A percentile compares a stretch with the other conserved stretches of the same genome.
Conservation (phyloP, 352 stramenopile species). For the Pythium apleroticum region DNA sequence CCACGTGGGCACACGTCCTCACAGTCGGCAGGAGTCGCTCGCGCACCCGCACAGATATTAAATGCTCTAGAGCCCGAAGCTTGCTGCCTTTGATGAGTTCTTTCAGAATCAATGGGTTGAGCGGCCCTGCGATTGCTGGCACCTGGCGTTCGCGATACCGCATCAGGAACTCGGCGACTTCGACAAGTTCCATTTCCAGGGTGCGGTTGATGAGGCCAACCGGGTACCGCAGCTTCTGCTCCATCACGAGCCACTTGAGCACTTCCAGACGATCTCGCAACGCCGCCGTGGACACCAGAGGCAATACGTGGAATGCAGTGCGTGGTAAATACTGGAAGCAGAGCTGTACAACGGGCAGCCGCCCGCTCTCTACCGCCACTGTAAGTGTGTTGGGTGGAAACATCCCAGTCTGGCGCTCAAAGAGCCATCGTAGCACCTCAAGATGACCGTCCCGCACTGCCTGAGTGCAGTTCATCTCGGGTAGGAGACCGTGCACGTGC, state of each 20-base stretch:
- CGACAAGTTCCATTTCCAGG: background rate
- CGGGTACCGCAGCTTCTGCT: slow-evolving; percentile 3
- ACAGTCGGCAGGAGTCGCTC: background rate
- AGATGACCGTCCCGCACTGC: slow-evolving; percentile 5
- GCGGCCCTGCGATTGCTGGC: background rate
- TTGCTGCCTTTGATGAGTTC: slow-evolving; percentile 10
- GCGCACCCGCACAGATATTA: background rate
- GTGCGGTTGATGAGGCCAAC: slow-evolving; percentile 2
- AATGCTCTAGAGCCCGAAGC: background rate
- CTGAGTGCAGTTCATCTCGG: slow-evolving; percentile 10
- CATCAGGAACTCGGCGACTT: slow-evolving; percentile 11
- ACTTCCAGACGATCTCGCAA: background rate
- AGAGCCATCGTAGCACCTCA: slow-evolving; percentile 4
- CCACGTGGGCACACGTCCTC: background rate
- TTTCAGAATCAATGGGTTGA: background rate
- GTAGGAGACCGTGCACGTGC: slow-evolving; percentile 5
- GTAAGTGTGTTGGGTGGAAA: slow-evolving; percentile 3
- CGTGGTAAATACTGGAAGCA: slow-evolving; percentile 4
- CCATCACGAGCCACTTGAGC: slow-evolving; percentile 12
- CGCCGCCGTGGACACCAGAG: background rate
- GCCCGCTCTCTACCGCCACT: background rate
- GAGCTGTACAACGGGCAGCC: slow-evolving; percentile 1
- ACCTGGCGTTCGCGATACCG: background rate
- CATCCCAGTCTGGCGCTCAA: background rate
- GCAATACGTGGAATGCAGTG: background rate